Percentiles rank a stretch among this genome's conserved stretches.
phyloP scores from a whole-genome alignment of 2,329 filamentous ascomycete genomes.

The Alternaria infectoria region DNA sequence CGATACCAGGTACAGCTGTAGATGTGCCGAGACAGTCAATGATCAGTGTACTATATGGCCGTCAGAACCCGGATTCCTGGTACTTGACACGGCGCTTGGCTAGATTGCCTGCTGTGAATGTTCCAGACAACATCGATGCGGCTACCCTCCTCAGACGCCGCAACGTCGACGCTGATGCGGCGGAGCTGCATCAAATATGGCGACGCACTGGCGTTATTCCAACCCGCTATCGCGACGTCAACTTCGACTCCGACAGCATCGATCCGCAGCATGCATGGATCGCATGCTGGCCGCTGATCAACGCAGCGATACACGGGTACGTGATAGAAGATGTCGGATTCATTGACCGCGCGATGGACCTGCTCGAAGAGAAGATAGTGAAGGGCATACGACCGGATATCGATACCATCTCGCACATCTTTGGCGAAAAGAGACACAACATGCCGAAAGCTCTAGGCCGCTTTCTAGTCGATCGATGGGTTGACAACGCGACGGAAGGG shows the following conservation, averaged over 20 bases:
- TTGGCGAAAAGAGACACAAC: background rate
- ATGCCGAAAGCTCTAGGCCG: slow-evolving; percentile 8
- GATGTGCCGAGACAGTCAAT: background rate
- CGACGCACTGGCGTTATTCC: slow-evolving; percentile 1
- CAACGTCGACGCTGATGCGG: background rate
- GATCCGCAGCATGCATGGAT: slow-evolving; percentile 12
- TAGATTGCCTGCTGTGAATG: background rate
- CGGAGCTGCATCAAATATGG: slow-evolving; percentile 8
- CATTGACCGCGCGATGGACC: slow-evolving; percentile 19
- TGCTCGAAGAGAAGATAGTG: slow-evolving; percentile 9
- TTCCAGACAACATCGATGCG: too few relatives aligned
- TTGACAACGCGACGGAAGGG: background rate
- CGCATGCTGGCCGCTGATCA: slow-evolving; percentile 20
- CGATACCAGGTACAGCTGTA: background rate
- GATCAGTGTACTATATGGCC: background rate
- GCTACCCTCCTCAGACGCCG: background rate
- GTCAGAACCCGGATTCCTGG: background rate
- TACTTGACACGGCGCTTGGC: slow-evolving; percentile 3
- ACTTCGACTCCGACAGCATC: background rate
- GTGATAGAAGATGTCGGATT: slow-evolving; percentile 16
- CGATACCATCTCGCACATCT: slow-evolving; percentile 22
- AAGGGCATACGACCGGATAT: slow-evolving; percentile 4
- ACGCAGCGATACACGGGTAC: slow-evolving; percentile 19
- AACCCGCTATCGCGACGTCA: background rate
- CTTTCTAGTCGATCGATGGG: slow-evolving; percentile 21